Evolutionary conservation across 2,329 filamentous ascomycete species (phyloP).

Genomic region (Stagonosporopsis rhizophila): DNA sequence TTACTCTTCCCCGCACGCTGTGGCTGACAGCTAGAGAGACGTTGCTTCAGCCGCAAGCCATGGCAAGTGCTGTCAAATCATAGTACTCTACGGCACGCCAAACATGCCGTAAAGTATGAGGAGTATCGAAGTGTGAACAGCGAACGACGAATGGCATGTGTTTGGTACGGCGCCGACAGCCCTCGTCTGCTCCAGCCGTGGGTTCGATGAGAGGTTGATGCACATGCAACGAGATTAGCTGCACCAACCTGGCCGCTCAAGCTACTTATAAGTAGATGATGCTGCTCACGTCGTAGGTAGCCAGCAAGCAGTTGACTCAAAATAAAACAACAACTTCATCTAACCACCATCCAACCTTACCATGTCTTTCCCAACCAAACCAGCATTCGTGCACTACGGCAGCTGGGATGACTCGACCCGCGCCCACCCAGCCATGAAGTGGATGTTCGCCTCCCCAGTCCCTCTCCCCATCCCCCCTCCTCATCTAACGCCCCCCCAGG

Average conservation of each 20-base stretch:
- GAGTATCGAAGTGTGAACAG: not conserved
- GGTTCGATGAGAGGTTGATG: not conserved
- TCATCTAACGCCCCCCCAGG: slow-evolving; percentile 1
- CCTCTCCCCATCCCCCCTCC: not conserved
- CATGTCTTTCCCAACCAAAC: slow-evolving; percentile 22
- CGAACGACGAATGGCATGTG: not conserved
- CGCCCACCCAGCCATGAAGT: slow-evolving; percentile 22
- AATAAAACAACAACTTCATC: not conserved
- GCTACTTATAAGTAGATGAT: not conserved
- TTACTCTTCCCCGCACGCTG: slow-evolving; percentile 5
- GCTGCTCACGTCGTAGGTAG: not conserved
- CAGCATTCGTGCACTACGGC: slow-evolving; percentile 20
- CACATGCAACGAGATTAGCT: not conserved
- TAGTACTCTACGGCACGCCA: not conserved
- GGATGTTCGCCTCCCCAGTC: slow-evolving; percentile 12
- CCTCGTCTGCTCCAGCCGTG: not conserved
- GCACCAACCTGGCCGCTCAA: not conserved
- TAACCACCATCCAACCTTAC: not conserved
- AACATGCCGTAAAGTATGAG: not conserved
- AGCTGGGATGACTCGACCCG: slow-evolving; percentile 20
- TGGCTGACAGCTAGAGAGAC: not conserved
- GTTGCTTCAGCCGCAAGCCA: slow-evolving; percentile 13
- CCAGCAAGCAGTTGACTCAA: not conserved
- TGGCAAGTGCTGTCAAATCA: not conserved
- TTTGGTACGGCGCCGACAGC: not conserved